Evolutionary conservation across 495 filamentous ascomycete species (phyloP).

Genomic region (Aspergillus incahuasiensis): DNA sequence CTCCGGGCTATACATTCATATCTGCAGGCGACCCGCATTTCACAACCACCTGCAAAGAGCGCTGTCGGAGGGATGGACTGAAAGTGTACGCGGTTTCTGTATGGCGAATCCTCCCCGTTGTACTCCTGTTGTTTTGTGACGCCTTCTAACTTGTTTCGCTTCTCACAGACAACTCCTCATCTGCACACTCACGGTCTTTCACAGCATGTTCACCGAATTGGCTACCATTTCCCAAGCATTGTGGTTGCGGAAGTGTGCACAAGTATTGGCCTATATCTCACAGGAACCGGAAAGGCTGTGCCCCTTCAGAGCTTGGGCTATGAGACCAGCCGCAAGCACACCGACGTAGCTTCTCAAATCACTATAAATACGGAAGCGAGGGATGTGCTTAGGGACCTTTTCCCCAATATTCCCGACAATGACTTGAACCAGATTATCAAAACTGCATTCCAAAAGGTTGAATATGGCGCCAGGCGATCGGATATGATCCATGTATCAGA

Average conservation of each 20-base stretch:
- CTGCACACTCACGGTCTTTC: constrained; percentile 48
- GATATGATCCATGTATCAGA: neutral
- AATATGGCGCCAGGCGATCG: constrained; percentile 4
- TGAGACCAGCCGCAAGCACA: constrained; percentile 10
- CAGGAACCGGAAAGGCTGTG: constrained; percentile 38
- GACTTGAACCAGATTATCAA: constrained; percentile 74
- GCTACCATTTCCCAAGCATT: constrained; percentile 67
- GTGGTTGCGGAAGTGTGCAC: constrained; percentile 53
- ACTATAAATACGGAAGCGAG: constrained; percentile 69
- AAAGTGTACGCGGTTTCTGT: constrained; percentile 80
- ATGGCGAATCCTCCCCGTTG: constrained; percentile 28
- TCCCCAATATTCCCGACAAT: constrained; percentile 76
- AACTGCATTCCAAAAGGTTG: constrained; percentile 80
- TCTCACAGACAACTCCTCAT: constrained; percentile 41
- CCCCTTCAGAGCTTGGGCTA: constrained; percentile 26
- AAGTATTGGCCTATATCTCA: constrained; percentile 39
- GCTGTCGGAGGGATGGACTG: constrained; percentile 61
- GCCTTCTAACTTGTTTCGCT: constrained; percentile 15
- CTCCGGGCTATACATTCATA: constrained; percentile 78
- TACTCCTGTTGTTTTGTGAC: neutral
- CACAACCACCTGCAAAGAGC: constrained; percentile 72
- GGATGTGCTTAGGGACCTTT: constrained; percentile 72
- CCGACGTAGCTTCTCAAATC: constrained; percentile 44
- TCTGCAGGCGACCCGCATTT: constrained; percentile 74
- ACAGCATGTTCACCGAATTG: constrained; percentile 68